phyloP scores from a whole-genome alignment of 768 basidiomycete species.

The Termitomyces sp. region DNA sequence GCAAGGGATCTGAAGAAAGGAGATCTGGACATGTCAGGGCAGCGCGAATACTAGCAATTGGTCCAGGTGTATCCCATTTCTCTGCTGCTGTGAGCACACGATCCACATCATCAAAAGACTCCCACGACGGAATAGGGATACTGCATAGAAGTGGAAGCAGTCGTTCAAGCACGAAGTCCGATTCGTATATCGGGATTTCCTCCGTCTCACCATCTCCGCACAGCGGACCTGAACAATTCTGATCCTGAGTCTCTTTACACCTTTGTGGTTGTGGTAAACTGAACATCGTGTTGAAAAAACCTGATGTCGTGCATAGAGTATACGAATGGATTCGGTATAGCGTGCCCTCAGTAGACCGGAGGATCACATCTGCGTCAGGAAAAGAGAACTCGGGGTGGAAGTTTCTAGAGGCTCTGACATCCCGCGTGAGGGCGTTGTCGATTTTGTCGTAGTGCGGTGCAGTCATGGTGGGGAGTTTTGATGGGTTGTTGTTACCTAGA shows the following conservation, averaged over 20 bases:
- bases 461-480: constrained; percentile 13
- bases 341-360: constrained; percentile 40
- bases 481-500: constrained; percentile 4
- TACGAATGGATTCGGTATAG: constrained; percentile 51
- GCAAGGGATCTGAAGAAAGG: constrained; percentile 37
- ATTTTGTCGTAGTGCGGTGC: constrained; percentile 12
- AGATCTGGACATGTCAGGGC: constrained; percentile 43
- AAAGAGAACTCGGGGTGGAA: constrained; percentile 28
- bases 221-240: background rate
- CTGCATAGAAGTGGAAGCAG: constrained; percentile 56
- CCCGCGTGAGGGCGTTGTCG: constrained; percentile 1
- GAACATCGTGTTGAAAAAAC: constrained; percentile 59
- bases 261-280: constrained; percentile 41
- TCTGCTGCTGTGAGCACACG: constrained; percentile 55
- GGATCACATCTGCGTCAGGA: constrained; percentile 28
- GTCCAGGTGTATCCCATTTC: constrained; percentile 67
- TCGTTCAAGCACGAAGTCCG: constrained; percentile 42
- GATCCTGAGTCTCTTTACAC: constrained; percentile 5
- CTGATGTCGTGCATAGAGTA: constrained; percentile 53
- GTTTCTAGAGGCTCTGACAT: constrained; percentile 2
- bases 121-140: constrained; percentile 40
- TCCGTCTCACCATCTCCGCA: constrained; percentile 10
- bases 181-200: constrained; percentile 33
- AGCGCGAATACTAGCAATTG: constrained; percentile 48
- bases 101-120: constrained; percentile 47